These are phyloP conservation scores for sweet orange (Citrus sinensis) DNA, from an alignment of 345 rosid genomes.

Conservation along the genomic window DNA sequence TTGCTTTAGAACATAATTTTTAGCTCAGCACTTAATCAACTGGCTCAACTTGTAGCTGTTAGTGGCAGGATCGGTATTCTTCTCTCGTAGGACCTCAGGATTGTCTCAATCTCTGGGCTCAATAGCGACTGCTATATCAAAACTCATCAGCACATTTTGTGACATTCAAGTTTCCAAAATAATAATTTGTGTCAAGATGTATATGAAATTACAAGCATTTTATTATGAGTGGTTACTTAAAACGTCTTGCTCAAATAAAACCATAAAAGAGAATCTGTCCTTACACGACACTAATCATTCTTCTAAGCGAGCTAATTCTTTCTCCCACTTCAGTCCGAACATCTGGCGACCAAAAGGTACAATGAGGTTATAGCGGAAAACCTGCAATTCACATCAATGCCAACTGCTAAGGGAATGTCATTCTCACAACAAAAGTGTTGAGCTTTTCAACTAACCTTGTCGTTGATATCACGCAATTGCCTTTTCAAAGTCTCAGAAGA, in stretches of 20 bases:
- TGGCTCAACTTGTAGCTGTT: neutral
- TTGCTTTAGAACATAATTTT: no score
- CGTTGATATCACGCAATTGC: slow-evolving; percentile 61
- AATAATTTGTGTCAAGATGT: neutral
- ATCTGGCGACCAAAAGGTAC: slow-evolving; percentile 91
- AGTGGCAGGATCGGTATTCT: no score
- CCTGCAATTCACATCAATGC: slow-evolving; percentile 35
- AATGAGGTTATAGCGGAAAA: slow-evolving; percentile 74
- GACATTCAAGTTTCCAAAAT: neutral
- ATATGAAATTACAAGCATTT: no score
- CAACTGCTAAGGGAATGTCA: neutral
- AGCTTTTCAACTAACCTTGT: slow-evolving; percentile 44
- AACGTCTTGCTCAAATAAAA: neutral
- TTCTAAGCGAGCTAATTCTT: slow-evolving; percentile 60
- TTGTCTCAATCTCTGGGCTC: neutral
- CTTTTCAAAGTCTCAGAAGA: slow-evolving; percentile 39
- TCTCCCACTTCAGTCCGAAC: slow-evolving; percentile 87
- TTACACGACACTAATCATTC: slow-evolving; percentile 21
- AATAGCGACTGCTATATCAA: neutral
- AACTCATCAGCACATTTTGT: neutral
- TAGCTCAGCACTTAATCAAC: neutral
- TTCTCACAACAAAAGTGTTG: neutral
- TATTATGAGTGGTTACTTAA: neutral
- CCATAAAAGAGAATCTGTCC: neutral
- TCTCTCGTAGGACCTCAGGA: no score